Percentiles rank a stretch among this genome's conserved stretches.
These are phyloP conservation scores for Hymenoscyphus scutula DNA, from an alignment of 2,329 filamentous ascomycete species.

Conservation along the genomic window DNA sequence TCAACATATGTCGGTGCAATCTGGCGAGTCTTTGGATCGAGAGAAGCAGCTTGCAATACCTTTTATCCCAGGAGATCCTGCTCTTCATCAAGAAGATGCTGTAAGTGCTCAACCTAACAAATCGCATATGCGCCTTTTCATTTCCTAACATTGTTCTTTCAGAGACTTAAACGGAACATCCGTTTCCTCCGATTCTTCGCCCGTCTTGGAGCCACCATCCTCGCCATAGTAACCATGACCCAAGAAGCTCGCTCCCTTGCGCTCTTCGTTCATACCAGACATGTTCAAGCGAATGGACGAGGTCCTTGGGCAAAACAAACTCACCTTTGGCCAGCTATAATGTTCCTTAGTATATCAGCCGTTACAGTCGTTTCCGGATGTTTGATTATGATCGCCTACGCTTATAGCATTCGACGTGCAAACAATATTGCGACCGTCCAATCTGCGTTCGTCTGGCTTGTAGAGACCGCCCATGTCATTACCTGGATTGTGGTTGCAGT, in stretches of 20 bases:
- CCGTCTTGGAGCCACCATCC: conserved; percentile 16
- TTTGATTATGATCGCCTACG: conserved; percentile 20
- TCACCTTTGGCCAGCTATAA: conserved; percentile 19
- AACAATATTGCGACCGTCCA: conserved; percentile 20
- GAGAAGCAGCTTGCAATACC: conserved; percentile 2
- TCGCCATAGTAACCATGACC: conserved; percentile 15
- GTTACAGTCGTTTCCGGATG: conserved; percentile 20
- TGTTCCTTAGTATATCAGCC: conserved; percentile 18
- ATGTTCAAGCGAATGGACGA: conserved; percentile 14
- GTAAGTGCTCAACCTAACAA: background rate
- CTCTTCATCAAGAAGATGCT: background rate
- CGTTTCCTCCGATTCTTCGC: conserved; percentile 17
- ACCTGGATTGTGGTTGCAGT: conserved; percentile 23
- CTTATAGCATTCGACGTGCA: conserved; percentile 17
- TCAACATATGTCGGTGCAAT: conserved; percentile 5
- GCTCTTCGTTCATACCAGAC: conserved; percentile 15
- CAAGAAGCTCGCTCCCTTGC: conserved; percentile 19
- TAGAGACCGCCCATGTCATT: conserved; percentile 18
- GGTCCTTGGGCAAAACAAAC: conserved; percentile 22
- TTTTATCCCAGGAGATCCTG: background rate
- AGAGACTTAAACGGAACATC: conserved; percentile 18
- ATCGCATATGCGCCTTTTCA: background rate
- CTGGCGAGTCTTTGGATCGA: background rate
- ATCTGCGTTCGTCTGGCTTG: conserved; percentile 11
- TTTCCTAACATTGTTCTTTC: background rate